Conservation (phyloP, 257 asterid species). For the Solanum neorickii region DNA sequence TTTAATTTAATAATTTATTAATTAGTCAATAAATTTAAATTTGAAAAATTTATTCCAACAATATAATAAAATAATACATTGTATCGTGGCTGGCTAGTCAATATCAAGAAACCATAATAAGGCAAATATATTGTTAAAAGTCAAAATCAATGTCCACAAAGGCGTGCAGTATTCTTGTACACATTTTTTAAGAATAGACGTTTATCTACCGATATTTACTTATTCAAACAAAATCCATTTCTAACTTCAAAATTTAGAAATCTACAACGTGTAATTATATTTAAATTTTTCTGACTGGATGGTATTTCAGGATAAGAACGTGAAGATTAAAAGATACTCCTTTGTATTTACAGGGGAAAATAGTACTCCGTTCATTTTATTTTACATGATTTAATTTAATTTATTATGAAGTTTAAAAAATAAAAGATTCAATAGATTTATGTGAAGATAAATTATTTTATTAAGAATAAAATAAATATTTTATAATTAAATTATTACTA, state of each 20-base stretch:
- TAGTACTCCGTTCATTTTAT: accelerated
- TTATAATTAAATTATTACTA: too few species aligned
- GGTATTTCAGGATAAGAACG: not conserved
- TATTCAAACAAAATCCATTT: not conserved
- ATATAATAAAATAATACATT: not conserved
- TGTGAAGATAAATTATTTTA: too few species aligned
- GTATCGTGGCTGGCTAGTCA: not conserved
- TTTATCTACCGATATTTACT: not conserved
- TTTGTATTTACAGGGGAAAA: not conserved
- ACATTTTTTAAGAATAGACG: not conserved
- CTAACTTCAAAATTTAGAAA: not conserved
- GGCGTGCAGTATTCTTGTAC: not conserved
- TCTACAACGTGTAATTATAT: not conserved
- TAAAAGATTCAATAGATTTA: too few species aligned
- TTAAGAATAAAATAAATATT: too few species aligned
- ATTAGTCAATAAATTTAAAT: not conserved
- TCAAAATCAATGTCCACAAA: not conserved
- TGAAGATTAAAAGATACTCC: not conserved
- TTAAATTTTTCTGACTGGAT: too few species aligned
- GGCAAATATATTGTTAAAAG: not conserved
- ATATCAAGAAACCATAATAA: not conserved
- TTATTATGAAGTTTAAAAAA: too few species aligned
- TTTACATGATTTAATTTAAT: too few species aligned
- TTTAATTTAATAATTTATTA: not conserved
- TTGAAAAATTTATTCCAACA: not conserved